A percentile compares a stretch with the other conserved stretches of the same genome.
phyloP scores from a whole-genome alignment of 495 filamentous ascomycete species.

The Xylaria grammica region DNA sequence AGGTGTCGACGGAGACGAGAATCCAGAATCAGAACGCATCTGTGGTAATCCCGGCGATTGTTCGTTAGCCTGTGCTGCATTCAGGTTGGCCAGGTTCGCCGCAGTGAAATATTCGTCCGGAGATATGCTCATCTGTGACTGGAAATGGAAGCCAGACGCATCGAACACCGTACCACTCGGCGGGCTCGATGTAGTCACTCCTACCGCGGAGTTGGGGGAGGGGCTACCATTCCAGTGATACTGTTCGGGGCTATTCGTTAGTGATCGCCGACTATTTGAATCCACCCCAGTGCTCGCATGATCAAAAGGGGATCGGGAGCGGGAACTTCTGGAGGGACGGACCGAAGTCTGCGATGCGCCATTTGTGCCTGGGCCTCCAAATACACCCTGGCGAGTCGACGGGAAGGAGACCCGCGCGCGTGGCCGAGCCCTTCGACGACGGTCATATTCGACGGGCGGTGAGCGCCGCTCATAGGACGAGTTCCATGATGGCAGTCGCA shows the following conservation, averaged over 20 bases:
- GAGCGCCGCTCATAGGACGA: conserved; percentile 39
- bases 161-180: not conserved
- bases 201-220: conserved; percentile 22
- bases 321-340: conserved; percentile 25
- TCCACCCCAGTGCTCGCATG: not conserved
- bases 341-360: conserved; percentile 19
- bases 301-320: conserved; percentile 20
- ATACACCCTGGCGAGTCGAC: conserved; percentile 11
- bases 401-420: conserved; percentile 23
- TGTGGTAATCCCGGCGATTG: conserved; percentile 3
- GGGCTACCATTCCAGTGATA: conserved; percentile 25
- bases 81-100: not conserved
- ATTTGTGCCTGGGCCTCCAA: conserved; percentile 21
- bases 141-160: not conserved
- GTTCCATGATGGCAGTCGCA: conserved; percentile 11
- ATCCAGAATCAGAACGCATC: not conserved
- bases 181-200: not conserved
- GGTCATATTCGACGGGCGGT: conserved; percentile 45
- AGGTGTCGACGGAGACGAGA: conserved; percentile 11
- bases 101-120: conserved; percentile 3
- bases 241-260: conserved; percentile 29
- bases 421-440: conserved; percentile 43
- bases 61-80: not conserved
- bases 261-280: conserved; percentile 14
- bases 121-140: not conserved